Conservation (phyloP, 2,329 filamentous ascomycete species). For the Byssochlamys sp. region DNA sequence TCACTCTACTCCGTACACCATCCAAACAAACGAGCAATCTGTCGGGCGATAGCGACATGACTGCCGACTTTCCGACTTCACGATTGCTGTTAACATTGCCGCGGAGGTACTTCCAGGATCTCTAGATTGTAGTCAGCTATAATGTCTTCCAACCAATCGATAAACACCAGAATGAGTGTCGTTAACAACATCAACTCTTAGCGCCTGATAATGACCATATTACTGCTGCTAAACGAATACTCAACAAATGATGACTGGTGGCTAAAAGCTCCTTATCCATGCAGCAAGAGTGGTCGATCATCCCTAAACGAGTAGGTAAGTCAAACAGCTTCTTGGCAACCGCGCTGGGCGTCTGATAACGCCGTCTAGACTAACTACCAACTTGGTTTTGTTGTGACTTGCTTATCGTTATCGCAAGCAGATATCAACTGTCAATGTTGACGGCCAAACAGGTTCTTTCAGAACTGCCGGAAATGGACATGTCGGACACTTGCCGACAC, state of each 20-base stretch:
- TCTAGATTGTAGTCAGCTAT: background rate
- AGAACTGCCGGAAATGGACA: background rate
- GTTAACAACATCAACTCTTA: background rate
- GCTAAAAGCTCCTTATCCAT: background rate
- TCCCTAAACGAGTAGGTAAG: background rate
- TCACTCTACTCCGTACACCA: background rate
- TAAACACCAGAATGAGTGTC: background rate
- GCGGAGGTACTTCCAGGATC: background rate
- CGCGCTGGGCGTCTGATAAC: background rate
- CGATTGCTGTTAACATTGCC: background rate
- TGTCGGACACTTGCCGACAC: background rate
- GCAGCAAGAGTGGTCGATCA: background rate
- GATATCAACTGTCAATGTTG: background rate
- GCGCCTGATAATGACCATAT: background rate
- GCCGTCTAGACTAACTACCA: background rate
- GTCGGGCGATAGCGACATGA: background rate
- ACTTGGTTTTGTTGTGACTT: background rate
- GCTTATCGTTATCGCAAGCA: background rate
- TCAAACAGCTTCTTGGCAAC: background rate
- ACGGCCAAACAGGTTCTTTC: background rate
- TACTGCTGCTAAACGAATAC: background rate
- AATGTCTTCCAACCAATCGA: background rate
- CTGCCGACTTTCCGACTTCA: background rate
- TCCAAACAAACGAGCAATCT: background rate
- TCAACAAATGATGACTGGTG: background rate